Conservation (phyloP, 495 filamentous ascomycete species). For the Penicillium crystallinum region DNA sequence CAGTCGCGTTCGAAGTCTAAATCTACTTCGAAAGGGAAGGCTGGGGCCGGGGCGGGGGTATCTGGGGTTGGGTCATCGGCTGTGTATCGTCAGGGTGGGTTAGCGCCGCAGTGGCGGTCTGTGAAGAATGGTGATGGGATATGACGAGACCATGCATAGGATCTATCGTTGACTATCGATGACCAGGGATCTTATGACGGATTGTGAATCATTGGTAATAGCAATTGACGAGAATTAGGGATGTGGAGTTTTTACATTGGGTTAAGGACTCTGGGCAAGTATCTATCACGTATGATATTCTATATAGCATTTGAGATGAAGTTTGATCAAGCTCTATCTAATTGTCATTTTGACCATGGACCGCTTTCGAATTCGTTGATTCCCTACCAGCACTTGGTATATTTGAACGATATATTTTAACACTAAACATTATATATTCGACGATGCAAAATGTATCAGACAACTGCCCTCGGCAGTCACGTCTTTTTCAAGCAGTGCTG, state of each 20-base stretch:
- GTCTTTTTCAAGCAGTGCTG: no score
- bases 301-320: no score
- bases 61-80: background rate
- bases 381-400: no score
- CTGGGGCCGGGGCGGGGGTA: background rate
- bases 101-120: background rate
- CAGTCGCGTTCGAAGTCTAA: constrained; percentile 14
- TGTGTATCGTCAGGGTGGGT: background rate
- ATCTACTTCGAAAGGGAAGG: background rate
- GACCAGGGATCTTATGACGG: background rate
- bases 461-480: no score
- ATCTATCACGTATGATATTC: background rate
- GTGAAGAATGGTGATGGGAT: background rate
- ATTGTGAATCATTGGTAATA: background rate
- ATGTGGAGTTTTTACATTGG: background rate
- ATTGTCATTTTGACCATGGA: no score
- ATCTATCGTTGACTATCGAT: background rate
- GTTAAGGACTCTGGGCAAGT: background rate
- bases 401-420: no score
- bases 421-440: no score
- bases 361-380: no score
- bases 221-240: background rate
- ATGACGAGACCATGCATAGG: background rate
- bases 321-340: no score
- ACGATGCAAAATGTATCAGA: no score